Evolutionary conservation across 75 land plant genomes (phyloP).

Genomic region (Pinus taeda): DNA sequence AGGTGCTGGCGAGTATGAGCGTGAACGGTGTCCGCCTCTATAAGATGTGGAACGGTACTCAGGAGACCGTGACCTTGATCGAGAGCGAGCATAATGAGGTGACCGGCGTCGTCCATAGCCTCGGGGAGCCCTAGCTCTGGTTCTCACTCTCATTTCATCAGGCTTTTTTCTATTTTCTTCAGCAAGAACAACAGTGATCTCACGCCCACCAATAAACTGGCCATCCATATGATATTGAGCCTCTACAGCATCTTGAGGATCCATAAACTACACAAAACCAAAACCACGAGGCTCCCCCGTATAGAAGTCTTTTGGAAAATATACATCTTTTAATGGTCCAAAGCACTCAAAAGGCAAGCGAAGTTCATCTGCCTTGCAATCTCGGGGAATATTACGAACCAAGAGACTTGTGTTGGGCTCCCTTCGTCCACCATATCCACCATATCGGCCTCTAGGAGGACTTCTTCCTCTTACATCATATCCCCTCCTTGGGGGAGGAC

Average conservation of each 20-base stretch:
- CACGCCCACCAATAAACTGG: constrained; percentile 59
- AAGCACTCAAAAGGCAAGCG: constrained; percentile 78
- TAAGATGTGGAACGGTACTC: constrained; percentile 6
- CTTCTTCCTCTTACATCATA: constrained; percentile 6
- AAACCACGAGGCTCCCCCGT: constrained; percentile 88
- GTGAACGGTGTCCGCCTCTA: constrained; percentile 4
- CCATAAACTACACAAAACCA: constrained; percentile 81
- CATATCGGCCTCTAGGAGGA: constrained; percentile 11
- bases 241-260: constrained; percentile 65
- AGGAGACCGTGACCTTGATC: constrained; percentile 9
- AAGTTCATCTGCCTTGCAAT: constrained; percentile 81
- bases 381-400: constrained; percentile 54
- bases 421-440: constrained; percentile 9
- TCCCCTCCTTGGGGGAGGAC: background rate
- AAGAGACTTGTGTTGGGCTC: constrained; percentile 11
- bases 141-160: constrained; percentile 63
- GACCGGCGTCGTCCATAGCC: constrained; percentile 7
- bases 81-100: constrained; percentile 3
- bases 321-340: constrained; percentile 83
- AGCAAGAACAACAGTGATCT: constrained; percentile 77
- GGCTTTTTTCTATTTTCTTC: constrained; percentile 73
- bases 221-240: constrained; percentile 75
- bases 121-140: constrained; percentile 20
- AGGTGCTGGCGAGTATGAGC: constrained; percentile 6
- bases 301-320: constrained; percentile 82